Percentiles rank a stretch among this genome's conserved stretches.
Conservation (phyloP, 1,139 yeast genomes). For the Zygosaccharomyces pseudobailii region DNA sequence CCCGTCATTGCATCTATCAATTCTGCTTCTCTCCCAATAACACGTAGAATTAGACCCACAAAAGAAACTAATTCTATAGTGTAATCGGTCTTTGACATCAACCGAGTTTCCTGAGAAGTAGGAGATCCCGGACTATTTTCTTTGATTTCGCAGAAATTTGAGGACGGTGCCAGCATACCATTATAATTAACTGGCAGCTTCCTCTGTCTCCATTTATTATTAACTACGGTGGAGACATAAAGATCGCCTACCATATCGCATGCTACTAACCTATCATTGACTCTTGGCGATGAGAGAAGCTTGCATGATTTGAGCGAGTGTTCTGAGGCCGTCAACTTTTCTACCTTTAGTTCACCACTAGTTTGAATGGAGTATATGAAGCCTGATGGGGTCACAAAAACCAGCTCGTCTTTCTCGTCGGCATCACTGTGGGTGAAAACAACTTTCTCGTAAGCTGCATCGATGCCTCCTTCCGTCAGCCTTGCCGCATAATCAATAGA, state of each 20-base stretch:
- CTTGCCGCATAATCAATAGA: conserved; percentile 25
- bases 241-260: conserved; percentile 49
- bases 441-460: conserved; percentile 17
- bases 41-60: conserved; percentile 66
- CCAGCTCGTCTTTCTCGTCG: conserved; percentile 36
- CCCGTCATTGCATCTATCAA: conserved; percentile 78
- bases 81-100: conserved; percentile 21
- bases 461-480: conserved; percentile 20
- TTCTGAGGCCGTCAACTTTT: conserved; percentile 22
- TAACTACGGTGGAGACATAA: conserved; percentile 54
- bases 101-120: neutral
- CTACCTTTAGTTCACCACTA: conserved; percentile 40
- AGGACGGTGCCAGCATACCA: conserved; percentile 8
- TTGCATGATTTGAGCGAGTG: conserved; percentile 45
- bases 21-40: conserved; percentile 52
- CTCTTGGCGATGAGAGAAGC: conserved; percentile 62
- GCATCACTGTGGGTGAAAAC: conserved; percentile 11
- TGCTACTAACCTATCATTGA: conserved; percentile 65
- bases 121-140: neutral
- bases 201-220: conserved; percentile 62
- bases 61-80: conserved; percentile 51
- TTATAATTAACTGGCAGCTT: conserved; percentile 31
- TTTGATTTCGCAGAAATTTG: conserved; percentile 5
- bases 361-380: conserved; percentile 46
- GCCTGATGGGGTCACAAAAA: conserved; percentile 43